These are phyloP conservation scores for Aspergillus tanneri DNA, from an alignment of 2,329 filamentous ascomycete genomes.

Conservation along the genomic window DNA sequence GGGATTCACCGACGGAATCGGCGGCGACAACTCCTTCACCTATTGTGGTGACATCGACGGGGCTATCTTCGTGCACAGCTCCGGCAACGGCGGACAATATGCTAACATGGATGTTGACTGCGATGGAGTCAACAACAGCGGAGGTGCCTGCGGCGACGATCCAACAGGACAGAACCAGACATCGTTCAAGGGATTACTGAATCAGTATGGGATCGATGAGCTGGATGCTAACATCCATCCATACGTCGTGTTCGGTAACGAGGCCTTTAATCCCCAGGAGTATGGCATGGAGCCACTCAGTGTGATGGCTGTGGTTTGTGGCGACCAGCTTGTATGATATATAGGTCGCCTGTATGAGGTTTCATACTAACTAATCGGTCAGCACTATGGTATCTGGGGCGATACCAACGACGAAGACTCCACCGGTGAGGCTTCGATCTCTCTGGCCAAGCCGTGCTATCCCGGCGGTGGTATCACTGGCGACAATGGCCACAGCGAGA, in stretches of 20 bases:
- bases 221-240: conserved; percentile 54
- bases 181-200: conserved; percentile 46
- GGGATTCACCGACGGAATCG: conserved; percentile 22
- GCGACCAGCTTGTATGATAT: conserved; percentile 44
- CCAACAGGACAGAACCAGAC: conserved; percentile 45
- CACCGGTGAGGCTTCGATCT: conserved; percentile 59
- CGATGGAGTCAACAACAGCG: conserved; percentile 51
- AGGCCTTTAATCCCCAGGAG: conserved; percentile 45
- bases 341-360: background rate
- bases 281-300: conserved; percentile 52
- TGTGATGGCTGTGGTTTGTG: conserved; percentile 58
- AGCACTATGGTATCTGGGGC: conserved; percentile 62
- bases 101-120: conserved; percentile 61
- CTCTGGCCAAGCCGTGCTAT: conserved; percentile 59
- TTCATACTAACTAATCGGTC: background rate
- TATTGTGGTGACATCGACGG: conserved; percentile 53
- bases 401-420: conserved; percentile 60
- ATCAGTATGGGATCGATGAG: conserved; percentile 44
- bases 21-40: conserved; percentile 17
- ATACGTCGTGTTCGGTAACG: conserved; percentile 57
- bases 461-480: conserved; percentile 53
- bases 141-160: conserved; percentile 49
- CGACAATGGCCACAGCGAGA: conserved; percentile 54
- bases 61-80: conserved; percentile 52
- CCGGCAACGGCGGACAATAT: conserved; percentile 36